Conservation (phyloP, 1,284 basidiomycete species). For the Cryptococcus sp. region DNA sequence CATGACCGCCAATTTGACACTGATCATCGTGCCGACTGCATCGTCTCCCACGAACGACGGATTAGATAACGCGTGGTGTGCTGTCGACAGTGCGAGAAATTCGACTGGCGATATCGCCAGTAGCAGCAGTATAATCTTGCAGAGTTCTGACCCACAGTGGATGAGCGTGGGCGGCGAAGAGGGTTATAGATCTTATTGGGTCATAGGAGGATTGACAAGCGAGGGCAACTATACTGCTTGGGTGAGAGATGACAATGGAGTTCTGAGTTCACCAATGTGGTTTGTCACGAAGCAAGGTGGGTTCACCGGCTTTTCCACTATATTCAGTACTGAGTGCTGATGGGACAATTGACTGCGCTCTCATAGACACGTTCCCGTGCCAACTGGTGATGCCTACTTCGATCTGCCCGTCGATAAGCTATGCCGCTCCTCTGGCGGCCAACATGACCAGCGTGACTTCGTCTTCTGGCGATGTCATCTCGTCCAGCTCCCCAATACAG, state of each 20-base stretch:
- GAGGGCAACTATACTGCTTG: slow-evolving; percentile 50
- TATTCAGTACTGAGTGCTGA: background rate
- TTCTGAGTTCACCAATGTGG: slow-evolving; percentile 42
- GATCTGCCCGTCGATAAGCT: slow-evolving; percentile 70
- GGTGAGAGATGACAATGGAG: slow-evolving; percentile 26
- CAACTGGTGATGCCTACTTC: slow-evolving; percentile 69
- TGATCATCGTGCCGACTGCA: slow-evolving; percentile 54
- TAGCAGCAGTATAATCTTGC: slow-evolving; percentile 17
- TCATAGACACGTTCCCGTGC: slow-evolving; percentile 67
- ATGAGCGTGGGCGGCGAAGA: slow-evolving; percentile 29
- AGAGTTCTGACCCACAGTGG: slow-evolving; percentile 27
- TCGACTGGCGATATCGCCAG: slow-evolving; percentile 24
- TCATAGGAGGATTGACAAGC: slow-evolving; percentile 28
- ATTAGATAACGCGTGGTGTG: slow-evolving; percentile 53
- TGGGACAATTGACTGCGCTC: background rate
- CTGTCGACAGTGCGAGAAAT: slow-evolving; percentile 24
- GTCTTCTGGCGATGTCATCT: slow-evolving; percentile 35
- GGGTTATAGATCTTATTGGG: slow-evolving; percentile 40
- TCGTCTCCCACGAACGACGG: slow-evolving; percentile 55
- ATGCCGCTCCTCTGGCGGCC: slow-evolving; percentile 65
- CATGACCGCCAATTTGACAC: slow-evolving; percentile 52
- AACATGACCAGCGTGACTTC: slow-evolving; percentile 32
- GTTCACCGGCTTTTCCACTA: slow-evolving; percentile 6
- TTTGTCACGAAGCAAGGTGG: slow-evolving; percentile 49
- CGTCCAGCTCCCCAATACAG: slow-evolving; percentile 57